Evolutionary conservation across 495 filamentous ascomycete species (phyloP).

Genomic region (Apodospora peruviana): DNA sequence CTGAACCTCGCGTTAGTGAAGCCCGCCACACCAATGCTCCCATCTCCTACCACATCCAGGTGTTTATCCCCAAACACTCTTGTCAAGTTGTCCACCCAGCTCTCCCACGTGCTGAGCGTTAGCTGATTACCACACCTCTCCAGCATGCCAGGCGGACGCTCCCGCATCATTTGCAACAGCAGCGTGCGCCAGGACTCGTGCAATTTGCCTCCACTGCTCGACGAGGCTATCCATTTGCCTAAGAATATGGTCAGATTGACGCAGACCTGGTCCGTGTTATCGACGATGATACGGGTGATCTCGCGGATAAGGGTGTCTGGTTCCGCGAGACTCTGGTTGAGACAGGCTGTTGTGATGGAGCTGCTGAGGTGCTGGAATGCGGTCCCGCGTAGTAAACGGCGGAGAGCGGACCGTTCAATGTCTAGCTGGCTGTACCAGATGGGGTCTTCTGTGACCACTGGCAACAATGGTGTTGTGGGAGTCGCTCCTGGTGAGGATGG

Average conservation of each 20-base stretch:
- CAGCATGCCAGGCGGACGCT: slow-evolving; percentile 1
- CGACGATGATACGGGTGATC: not conserved
- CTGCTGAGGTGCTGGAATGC: not conserved
- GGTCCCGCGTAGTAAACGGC: not conserved
- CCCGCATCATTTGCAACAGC: slow-evolving; percentile 1
- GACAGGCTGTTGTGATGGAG: not conserved
- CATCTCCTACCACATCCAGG: not conserved
- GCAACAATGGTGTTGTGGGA: not conserved
- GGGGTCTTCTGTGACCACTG: slow-evolving; percentile 1
- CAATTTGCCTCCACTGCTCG: not conserved
- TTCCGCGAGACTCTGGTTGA: not conserved
- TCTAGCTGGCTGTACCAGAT: not conserved
- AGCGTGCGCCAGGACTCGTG: slow-evolving; percentile 1
- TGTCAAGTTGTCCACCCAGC: slow-evolving; percentile 2
- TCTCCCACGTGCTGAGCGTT: not conserved
- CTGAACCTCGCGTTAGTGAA: slow-evolving; percentile 1
- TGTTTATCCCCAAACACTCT: slow-evolving; percentile 1
- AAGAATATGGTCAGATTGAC: not conserved
- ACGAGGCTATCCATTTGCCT: not conserved
- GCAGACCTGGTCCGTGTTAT: slow-evolving; percentile 5
- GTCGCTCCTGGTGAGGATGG: not conserved
- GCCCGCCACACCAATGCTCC: not conserved
- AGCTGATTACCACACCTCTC: not conserved
- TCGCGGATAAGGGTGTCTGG: slow-evolving; percentile 1
- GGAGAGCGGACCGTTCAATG: not conserved